Evolutionary conservation across 108 stramenopile genomes (phyloP), one percentile per base, ranked within the genome.

Genomic region (Pelagomonas calceolata): DNA sequence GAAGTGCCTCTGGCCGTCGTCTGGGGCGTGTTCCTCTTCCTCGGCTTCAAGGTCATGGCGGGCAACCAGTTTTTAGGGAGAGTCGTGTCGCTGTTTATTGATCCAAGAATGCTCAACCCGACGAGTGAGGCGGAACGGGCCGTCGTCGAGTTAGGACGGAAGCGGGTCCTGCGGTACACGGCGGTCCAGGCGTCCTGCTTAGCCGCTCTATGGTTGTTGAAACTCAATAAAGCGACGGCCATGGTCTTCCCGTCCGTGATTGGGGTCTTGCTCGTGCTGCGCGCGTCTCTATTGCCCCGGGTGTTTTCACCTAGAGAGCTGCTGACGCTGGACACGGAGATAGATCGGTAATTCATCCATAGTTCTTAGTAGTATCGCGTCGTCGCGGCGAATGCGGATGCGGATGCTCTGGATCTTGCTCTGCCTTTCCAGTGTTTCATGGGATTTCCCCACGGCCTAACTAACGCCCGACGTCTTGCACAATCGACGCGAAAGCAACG

Each of bases 161-260:
- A 15, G 7, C 16, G 14, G 30, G 68, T 68, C 30, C 18, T 36
- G 21, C 16, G n/a, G 36, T 68, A 29, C 29, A 68, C 68, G 26
- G 34, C 68, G 36, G 36, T 68, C 14, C 68, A 68, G 68, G 63
- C 78, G 69, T 63, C 84, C 30, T 89, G 92, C 73, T 68, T 93
- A 67, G 71, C 82, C 36, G 87, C 91, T 29, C 82, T 96, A 31
- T 96, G 93, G 90, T 78, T 81, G 15, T 89, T 96, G 74, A 96
- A 96, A 75, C 86, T 86, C 74, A 88, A 91, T 80, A 81, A 82
- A 65, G 75, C 86, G 36, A 96, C 92, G 32, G 87, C 93, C 68
- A 92, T 96, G n/a, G 94, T 96, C 85, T 96, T 96, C 70, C 95
- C 95, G 3, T 86, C 88, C 30, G 90, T 92, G 63, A 96, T 96